Evolutionary conservation across 2,329 filamentous ascomycete species (phyloP).

Genomic region (Fusarium sp.): DNA sequence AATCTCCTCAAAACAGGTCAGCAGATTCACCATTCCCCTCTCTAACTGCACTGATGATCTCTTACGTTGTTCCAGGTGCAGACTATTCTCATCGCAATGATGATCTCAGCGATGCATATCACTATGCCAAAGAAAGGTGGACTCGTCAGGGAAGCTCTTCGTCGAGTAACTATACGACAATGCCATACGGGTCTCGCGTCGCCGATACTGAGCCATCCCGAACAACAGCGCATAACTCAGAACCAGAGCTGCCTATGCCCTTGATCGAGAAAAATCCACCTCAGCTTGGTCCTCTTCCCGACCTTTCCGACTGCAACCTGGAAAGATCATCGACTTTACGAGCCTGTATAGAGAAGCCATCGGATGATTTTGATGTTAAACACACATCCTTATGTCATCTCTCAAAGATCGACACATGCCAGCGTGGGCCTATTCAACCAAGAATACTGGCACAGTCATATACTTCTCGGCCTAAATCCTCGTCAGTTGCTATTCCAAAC

Average conservation of each 20-base stretch:
- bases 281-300: slow-evolving; percentile 49
- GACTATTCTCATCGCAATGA: slow-evolving; percentile 35
- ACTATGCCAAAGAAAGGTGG: slow-evolving; percentile 48
- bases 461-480: background rate
- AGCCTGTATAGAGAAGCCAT: slow-evolving; percentile 49
- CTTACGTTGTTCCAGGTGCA: slow-evolving; percentile 3
- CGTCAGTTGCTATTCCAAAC: slow-evolving; percentile 16
- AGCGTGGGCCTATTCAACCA: background rate
- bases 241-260: background rate
- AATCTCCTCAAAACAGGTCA: slow-evolving; percentile 12
- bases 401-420: background rate
- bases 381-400: slow-evolving; percentile 37
- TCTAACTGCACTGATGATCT: background rate
- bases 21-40: background rate
- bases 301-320: slow-evolving; percentile 43
- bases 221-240: background rate
- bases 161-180: background rate
- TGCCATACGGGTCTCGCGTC: background rate
- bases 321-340: slow-evolving; percentile 50
- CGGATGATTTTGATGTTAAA: slow-evolving; percentile 49
- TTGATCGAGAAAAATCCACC: slow-evolving; percentile 40
- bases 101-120: slow-evolving; percentile 51
- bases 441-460: background rate
- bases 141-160: slow-evolving; percentile 40
- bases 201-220: background rate